Base-by-base conservation (phyloP, 805 yeast genomes). In the Saccharomycopsis oosterbeekiorum region DNA sequence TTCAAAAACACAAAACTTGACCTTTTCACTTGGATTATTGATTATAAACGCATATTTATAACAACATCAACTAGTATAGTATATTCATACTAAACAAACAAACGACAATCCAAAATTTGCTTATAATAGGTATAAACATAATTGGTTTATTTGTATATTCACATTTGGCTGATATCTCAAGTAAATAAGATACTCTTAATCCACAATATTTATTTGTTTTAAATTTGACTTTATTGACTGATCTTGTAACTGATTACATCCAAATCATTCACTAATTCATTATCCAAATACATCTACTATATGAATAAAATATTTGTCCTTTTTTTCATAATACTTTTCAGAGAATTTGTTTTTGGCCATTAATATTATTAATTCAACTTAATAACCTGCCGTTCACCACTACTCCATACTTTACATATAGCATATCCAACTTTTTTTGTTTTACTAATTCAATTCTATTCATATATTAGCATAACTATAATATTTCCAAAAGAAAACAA, bases 351-450 rank as follows among this genome's bases (percentile, higher is more conserved):
- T 40, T 62, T 62, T 78, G 82, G 82, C 78, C 59, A 76, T 71
- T 65, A 80, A 79, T 72, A 77, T 82, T 26, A 72, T 75, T 68
- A 77, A 34, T 41, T 29, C 40, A 47, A 47, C 78, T 58, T 76
- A 80, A 73, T 79, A 75, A 66, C 75, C 77, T 56, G 64, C 71
- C 56, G 8, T 19, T 17, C 50, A 37, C 12, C 19, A 56, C 24
- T 12, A 42, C 21, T 26, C 8, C 21, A 2, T 19, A 4, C 37
- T 26, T 24, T 21, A 56, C 12, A 26, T 39, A 19, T 17, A 12
- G 29, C 36, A 26, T 37, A 57, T 47, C 34, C 21, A 11, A 12
- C 21, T 47, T 21, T 43, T 6, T 51, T 14, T 15, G 8, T 34
- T 29, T 29, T 24, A 29, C 15, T 17, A 12, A 10, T 47, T 12